Base-by-base conservation (phyloP, 495 filamentous ascomycete species). In the Penicillium cataractarum region DNA sequence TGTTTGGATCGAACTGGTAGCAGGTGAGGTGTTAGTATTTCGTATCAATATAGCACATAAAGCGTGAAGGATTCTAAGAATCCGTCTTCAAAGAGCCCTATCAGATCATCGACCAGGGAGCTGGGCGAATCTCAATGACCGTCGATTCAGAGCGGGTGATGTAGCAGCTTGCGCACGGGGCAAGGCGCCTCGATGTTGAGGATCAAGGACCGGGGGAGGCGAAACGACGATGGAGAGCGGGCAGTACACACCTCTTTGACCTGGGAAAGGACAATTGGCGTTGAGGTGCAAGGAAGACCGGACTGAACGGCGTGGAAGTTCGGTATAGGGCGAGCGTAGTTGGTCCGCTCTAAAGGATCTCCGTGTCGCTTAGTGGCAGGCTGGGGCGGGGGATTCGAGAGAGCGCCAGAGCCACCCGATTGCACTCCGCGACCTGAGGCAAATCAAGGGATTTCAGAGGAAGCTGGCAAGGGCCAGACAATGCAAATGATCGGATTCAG, bases 321-420 rank as follows among this genome's bases (percentile, higher is more conserved):
- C 59, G 65, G 66, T 72, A 71, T 74, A 54, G 69, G 71, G 67
- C 65, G 62, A 61, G 71, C 69, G 69, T 75, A 67, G 69, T 72
- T 62, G 71, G 64, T 69, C 69, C 65, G 69, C 70, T 70, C 64
- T 68, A 69, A 63, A 67, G 65, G 72, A 77, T 77, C 68, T 78
- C 76, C 72, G 76, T 78, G 78, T 79, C 78, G 77, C 77, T 79
- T 78, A 79, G 77, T 76, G 71, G 73, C 68, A 74, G 65, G 68
- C 64, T 71, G 66, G 71, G 71, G 71, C 67, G 73, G 73, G 73
- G 72, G 65, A 50, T 53, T 67, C 71, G 62, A 67, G 62, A 67
- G 61, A 72, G 65, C 64, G 60, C 63, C 58, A 69, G 68, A 48
- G 55, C 63, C 60, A 67, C 60, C 53, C 40, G 65, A 63, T 66